Percentiles rank a stretch among this genome's conserved stretches.
Conservation (phyloP, 2,329 filamentous ascomycete genomes). For the Verticillium alfalfae region DNA sequence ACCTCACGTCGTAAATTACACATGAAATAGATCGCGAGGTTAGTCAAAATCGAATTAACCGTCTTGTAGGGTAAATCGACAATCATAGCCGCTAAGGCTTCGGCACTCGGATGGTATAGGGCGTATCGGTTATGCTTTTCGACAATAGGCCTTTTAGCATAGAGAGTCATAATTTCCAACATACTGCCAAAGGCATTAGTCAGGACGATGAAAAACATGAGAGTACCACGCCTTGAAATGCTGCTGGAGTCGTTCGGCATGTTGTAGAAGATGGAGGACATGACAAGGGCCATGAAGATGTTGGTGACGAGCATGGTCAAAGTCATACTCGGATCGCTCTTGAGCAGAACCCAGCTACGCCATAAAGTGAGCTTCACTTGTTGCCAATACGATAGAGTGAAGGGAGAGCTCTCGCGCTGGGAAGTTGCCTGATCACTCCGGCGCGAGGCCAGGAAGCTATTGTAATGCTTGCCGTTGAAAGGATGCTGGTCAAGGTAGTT, state of each 20-base stretch:
- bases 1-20: constrained; percentile 17
- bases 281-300: constrained; percentile 58
- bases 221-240: constrained; percentile 42
- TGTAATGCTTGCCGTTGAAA: constrained; percentile 1
- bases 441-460: constrained; percentile 1
- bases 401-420: constrained; percentile 6
- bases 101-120: constrained; percentile 23
- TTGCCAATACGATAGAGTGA: constrained; percentile 13
- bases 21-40: constrained; percentile 28
- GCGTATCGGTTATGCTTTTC: constrained; percentile 24
- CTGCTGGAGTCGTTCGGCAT: constrained; percentile 45
- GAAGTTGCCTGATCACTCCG: constrained; percentile 1
- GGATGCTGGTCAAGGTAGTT: constrained; percentile 3
- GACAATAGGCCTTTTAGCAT: constrained; percentile 22
- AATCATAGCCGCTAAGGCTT: constrained; percentile 32
- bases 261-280: constrained; percentile 63
- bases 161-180: constrained; percentile 23
- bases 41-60: constrained; percentile 47
- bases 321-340: constrained; percentile 12
- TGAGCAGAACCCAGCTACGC: constrained; percentile 11
- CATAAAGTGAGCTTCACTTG: constrained; percentile 15
- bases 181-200: constrained; percentile 37
- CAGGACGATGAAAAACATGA: constrained; percentile 28
- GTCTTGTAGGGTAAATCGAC: constrained; percentile 38
- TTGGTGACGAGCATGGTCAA: constrained; percentile 18